These are phyloP conservation scores for Eimeria praecox DNA, from an alignment of 169 alveolate species.

Conservation along the genomic window DNA sequence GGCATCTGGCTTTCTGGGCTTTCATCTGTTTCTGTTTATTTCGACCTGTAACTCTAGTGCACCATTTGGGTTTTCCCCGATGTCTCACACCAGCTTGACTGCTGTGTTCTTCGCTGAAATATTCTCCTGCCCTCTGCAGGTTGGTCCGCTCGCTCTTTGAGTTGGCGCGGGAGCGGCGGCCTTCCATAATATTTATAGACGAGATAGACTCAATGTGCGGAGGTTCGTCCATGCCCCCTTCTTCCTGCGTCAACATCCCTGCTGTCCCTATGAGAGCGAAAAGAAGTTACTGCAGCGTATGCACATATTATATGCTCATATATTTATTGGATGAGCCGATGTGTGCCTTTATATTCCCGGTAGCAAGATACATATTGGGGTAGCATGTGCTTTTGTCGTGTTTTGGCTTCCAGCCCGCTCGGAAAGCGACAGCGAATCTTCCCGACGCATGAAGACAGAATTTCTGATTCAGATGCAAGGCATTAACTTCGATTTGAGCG, in stretches of 20 bases:
- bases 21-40: background rate
- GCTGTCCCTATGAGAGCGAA: background rate
- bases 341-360: background rate
- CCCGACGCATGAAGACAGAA: constrained; percentile 99
- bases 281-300: background rate
- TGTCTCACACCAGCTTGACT: background rate
- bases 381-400: background rate
- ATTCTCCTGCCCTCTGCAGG: constrained; percentile 45
- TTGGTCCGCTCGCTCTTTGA: constrained; percentile 93
- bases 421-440: constrained; percentile 98
- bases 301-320: background rate
- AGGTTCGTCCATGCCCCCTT: constrained; percentile 80
- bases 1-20: background rate
- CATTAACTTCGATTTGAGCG: constrained; percentile 88
- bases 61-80: background rate
- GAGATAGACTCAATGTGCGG: constrained; percentile 99
- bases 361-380: background rate
- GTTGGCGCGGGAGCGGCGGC: constrained; percentile 97
- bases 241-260: background rate
- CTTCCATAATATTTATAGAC: constrained; percentile 99
- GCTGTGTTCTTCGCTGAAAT: background rate
- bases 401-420: constrained; percentile 71
- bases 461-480: constrained; percentile 99
- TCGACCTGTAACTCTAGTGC: background rate
- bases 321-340: background rate